Evolutionary conservation across 805 yeast genomes (phyloP).

Genomic region (Kazachstania taianensis): DNA sequence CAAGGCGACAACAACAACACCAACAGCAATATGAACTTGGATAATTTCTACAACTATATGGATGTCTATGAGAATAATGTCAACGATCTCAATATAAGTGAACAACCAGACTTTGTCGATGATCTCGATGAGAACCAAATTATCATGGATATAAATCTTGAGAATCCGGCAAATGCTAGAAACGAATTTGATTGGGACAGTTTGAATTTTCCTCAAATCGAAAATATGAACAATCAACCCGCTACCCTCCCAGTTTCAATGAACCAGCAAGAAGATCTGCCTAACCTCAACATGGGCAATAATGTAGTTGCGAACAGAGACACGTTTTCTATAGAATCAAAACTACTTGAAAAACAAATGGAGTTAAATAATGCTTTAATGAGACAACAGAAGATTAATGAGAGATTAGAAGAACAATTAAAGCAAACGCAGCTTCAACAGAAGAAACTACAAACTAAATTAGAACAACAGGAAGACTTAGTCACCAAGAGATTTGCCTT

Average conservation of each 20-base stretch:
- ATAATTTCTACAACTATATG: neutral
- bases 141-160: no score
- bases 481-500: slow-evolving; percentile 5
- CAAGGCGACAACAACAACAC: neutral
- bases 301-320: no score
- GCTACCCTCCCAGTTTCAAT: no score
- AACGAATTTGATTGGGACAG: no score
- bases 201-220: no score
- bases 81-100: neutral
- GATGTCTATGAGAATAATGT: neutral
- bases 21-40: neutral
- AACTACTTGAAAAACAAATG: slow-evolving; percentile 20
- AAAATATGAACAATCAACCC: no score
- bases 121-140: no score
- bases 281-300: no score
- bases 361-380: slow-evolving; percentile 22
- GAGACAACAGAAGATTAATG: slow-evolving; percentile 24
- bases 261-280: no score
- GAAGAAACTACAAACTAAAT: slow-evolving; percentile 18
- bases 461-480: slow-evolving; percentile 16
- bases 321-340: slow-evolving; percentile 10
- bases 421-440: slow-evolving; percentile 24
- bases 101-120: neutral
- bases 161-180: no score
- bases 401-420: slow-evolving; percentile 22